Percentiles rank a stretch among this genome's conserved stretches.
Evolutionary conservation across 129 eudicot genomes (phyloP).

Genomic region (Mikania micrantha): DNA sequence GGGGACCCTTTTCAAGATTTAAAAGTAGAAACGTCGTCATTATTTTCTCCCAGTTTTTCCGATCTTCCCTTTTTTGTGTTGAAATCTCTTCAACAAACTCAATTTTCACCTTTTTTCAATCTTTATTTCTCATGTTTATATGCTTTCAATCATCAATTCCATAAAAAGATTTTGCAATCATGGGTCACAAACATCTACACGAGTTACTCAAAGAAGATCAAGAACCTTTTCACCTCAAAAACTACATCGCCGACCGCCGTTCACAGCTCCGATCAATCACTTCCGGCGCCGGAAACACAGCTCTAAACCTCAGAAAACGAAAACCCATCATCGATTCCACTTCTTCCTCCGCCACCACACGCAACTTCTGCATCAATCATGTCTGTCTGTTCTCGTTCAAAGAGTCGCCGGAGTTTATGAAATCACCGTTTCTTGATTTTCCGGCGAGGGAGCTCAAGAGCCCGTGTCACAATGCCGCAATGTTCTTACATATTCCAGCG

Average conservation of each 20-base stretch:
- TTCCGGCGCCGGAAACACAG: constrained; percentile 5
- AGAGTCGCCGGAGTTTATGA: constrained; percentile 53
- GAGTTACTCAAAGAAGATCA: constrained; percentile 76
- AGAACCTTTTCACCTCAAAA: constrained; percentile 74
- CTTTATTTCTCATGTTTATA: background rate
- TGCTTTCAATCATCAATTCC: background rate
- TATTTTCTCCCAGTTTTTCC: constrained; percentile 19
- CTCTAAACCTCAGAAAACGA: constrained; percentile 35
- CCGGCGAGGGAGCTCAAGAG: constrained; percentile 29
- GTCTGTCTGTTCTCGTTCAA: constrained; percentile 55
- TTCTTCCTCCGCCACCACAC: constrained; percentile 14
- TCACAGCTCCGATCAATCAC: constrained; percentile 33
- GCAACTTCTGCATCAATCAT: constrained; percentile 41
- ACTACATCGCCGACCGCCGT: constrained; percentile 53
- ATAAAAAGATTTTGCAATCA: background rate
- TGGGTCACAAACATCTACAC: constrained; percentile 47
- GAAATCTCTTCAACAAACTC: constrained; percentile 36
- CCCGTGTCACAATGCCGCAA: constrained; percentile 36
- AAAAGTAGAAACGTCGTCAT: constrained; percentile 49
- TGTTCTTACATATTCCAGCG: constrained; percentile 57
- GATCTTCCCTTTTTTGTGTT: constrained; percentile 19
- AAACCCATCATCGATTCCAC: constrained; percentile 28
- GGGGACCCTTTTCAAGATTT: constrained; percentile 30
- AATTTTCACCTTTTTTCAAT: constrained; percentile 8
- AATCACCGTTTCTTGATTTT: constrained; percentile 47